Conservation (phyloP, 108 stramenopile species). For the Skeletonema costatum region DNA sequence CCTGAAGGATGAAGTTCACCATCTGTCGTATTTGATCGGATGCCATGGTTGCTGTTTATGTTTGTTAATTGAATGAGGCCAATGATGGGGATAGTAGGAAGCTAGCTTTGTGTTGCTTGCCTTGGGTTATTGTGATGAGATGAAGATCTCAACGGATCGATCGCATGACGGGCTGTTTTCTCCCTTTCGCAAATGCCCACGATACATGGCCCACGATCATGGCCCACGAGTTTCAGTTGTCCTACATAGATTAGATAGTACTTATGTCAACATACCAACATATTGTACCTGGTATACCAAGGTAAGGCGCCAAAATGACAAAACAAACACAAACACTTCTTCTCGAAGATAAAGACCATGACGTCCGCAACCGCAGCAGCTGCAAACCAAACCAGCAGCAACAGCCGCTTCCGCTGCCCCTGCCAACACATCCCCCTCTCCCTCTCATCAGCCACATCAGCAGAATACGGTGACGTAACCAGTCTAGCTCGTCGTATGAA, state of each 20-base stretch:
- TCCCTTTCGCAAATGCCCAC: too few species aligned
- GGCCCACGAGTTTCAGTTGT: too few species aligned
- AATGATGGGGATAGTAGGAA: not conserved
- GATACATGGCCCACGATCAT: too few species aligned
- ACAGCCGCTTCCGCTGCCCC: constrained; percentile 47
- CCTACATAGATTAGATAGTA: too few species aligned
- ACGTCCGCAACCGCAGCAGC: not conserved
- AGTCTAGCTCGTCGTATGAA: constrained; percentile 37
- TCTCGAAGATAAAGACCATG: not conserved
- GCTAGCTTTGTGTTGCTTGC: too few species aligned
- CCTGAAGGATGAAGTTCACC: constrained; percentile 95
- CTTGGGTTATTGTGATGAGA: too few species aligned
- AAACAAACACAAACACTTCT: too few species aligned
- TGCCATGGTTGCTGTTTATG: constrained; percentile 59
- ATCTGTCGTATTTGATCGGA: constrained; percentile 94
- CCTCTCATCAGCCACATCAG: constrained; percentile 82
- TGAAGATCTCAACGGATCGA: too few species aligned
- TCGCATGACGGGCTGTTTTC: too few species aligned
- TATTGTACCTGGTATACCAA: too few species aligned
- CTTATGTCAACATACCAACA: too few species aligned
- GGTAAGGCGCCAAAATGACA: too few species aligned
- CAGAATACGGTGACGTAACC: constrained; percentile 79
- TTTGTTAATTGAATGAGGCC: not conserved
- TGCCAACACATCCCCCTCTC: constrained; percentile 63
- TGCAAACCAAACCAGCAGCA: not conserved